A percentile compares a stretch with the other conserved stretches of the same genome.
Conservation (phyloP, 371 early-diverging fungal genomes). For the Mucor sp. region DNA sequence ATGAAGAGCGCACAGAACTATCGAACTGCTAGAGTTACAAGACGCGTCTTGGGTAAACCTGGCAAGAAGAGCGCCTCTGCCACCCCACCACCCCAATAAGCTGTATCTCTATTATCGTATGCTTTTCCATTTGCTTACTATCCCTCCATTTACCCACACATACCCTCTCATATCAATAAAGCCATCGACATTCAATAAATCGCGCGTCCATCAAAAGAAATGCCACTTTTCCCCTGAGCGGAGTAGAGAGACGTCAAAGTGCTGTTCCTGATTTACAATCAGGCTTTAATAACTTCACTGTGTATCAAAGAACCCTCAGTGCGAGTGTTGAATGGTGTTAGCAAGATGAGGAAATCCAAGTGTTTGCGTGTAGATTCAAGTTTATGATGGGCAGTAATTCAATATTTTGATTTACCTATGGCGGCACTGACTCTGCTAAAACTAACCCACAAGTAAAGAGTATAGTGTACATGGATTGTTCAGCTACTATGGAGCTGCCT, state of each 20-base stretch:
- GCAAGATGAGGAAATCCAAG: too few relatives aligned
- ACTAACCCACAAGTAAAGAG: too few relatives aligned
- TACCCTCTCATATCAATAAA: background rate
- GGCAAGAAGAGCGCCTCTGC: background rate
- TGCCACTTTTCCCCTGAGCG: background rate
- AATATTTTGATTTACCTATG: too few relatives aligned
- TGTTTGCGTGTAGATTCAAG: too few relatives aligned
- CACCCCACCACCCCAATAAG: background rate
- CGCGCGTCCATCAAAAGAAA: background rate
- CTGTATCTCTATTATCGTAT: background rate
- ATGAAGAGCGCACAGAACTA: too few relatives aligned
- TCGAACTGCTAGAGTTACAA: background rate
- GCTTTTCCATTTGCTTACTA: background rate
- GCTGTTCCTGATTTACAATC: background rate
- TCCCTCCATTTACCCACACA: background rate
- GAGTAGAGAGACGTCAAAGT: background rate
- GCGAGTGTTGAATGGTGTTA: background rate
- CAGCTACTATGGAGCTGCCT: too few relatives aligned
- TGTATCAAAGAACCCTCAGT: too few relatives aligned
- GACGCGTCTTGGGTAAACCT: background rate
- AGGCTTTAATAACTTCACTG: too few relatives aligned
- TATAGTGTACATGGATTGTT: background rate
- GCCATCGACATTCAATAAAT: background rate
- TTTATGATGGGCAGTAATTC: too few relatives aligned
- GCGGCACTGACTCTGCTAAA: background rate